Conservation (phyloP, 148 eudicot genomes). For the Silene latifolia region DNA sequence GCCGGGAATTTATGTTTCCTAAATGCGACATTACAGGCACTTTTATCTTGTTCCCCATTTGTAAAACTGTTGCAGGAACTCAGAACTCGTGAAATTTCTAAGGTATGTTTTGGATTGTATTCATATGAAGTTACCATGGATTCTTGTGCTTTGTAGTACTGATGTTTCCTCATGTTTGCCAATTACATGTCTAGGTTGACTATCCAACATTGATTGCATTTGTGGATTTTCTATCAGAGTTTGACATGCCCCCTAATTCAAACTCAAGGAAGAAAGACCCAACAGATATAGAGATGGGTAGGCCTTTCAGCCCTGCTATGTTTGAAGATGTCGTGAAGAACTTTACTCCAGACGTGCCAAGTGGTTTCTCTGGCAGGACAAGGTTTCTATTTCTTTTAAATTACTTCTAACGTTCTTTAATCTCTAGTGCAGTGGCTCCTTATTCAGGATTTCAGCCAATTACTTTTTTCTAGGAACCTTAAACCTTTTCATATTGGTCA, state of each 20-base stretch:
- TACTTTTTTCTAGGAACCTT: neutral
- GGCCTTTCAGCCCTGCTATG: constrained; percentile 72
- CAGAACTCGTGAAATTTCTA: constrained; percentile 52
- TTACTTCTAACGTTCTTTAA: neutral
- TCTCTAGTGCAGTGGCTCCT: neutral
- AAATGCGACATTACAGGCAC: constrained; percentile 90
- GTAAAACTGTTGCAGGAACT: constrained; percentile 70
- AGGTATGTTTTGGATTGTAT: constrained; percentile 40
- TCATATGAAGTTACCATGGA: neutral
- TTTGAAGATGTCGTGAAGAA: constrained; percentile 74
- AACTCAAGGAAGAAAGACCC: constrained; percentile 52
- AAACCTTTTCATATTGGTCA: neutral
- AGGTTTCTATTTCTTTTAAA: constrained; percentile 41
- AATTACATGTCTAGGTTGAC: constrained; percentile 40
- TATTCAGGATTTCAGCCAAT: neutral
- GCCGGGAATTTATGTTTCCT: constrained; percentile 88
- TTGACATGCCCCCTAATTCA: constrained; percentile 50
- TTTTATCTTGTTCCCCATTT: constrained; percentile 86
- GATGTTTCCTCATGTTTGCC: neutral
- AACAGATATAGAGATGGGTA: constrained; percentile 54
- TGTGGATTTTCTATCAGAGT: constrained; percentile 56
- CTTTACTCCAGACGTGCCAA: constrained; percentile 82
- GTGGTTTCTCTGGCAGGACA: constrained; percentile 70
- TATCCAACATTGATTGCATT: constrained; percentile 81
- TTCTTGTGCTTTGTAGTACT: neutral